Evolutionary conservation across 495 filamentous ascomycete species (phyloP).

Genomic region (Jackrogersella multiformis): DNA sequence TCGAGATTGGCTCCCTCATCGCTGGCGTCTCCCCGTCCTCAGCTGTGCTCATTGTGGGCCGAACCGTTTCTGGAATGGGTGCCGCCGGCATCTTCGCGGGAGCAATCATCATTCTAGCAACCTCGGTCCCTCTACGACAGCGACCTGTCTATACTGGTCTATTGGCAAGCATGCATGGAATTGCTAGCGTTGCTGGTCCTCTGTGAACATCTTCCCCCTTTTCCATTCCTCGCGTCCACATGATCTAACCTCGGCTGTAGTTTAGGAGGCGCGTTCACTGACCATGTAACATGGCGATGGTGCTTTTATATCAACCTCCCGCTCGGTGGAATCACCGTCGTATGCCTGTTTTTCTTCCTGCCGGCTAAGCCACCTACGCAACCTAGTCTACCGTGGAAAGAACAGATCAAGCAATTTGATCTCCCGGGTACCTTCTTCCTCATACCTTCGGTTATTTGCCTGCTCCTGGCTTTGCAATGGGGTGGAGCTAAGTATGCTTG

Average conservation of each 20-base stretch:
- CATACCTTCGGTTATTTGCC: constrained; percentile 57
- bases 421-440: constrained; percentile 52
- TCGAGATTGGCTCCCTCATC: constrained; percentile 54
- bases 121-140: constrained; percentile 51
- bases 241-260: constrained; percentile 29
- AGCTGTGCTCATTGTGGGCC: constrained; percentile 56
- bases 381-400: constrained; percentile 46
- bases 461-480: constrained; percentile 87
- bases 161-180: constrained; percentile 14
- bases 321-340: constrained; percentile 60
- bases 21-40: constrained; percentile 22
- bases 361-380: constrained; percentile 42
- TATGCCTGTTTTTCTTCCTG: constrained; percentile 63
- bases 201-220: constrained; percentile 10
- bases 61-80: constrained; percentile 61
- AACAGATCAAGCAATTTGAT: constrained; percentile 48
- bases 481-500: constrained; percentile 77
- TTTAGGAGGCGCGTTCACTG: constrained; percentile 70
- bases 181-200: constrained; percentile 29
- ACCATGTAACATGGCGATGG: constrained; percentile 67
- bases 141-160: constrained; percentile 31
- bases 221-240: not conserved
- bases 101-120: constrained; percentile 53
- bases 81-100: constrained; percentile 58
- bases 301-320: constrained; percentile 71